Percentiles rank a stretch among this genome's conserved stretches.
These are phyloP conservation scores for Colletotrichum noveboracense DNA, from an alignment of 2,329 filamentous ascomycete species.

Conservation along the genomic window DNA sequence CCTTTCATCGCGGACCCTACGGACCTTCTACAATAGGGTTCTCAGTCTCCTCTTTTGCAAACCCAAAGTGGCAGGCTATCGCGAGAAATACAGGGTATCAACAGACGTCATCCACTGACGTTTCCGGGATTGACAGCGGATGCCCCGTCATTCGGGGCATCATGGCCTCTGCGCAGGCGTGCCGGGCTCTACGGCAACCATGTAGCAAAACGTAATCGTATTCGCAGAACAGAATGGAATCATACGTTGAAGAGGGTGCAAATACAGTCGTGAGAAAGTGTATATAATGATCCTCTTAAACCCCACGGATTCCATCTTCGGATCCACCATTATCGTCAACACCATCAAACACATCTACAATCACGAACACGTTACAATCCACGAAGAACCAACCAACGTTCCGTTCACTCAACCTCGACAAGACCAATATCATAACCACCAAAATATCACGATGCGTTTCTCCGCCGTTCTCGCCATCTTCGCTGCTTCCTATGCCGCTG, in stretches of 20 bases:
- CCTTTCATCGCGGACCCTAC: neutral
- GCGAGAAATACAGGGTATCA: neutral
- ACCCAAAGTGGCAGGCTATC: neutral
- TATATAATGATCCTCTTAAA: neutral
- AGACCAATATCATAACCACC: neutral
- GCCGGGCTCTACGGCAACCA: neutral
- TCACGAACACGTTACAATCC: accelerated
- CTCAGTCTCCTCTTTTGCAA: neutral
- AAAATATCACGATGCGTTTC: slow-evolving; percentile 34
- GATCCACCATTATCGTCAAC: accelerated
- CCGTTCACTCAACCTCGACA: accelerated
- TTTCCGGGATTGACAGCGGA: neutral
- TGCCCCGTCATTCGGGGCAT: neutral
- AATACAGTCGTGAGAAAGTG: neutral
- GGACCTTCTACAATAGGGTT: neutral
- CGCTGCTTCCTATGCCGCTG: neutral
- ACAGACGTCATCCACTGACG: neutral
- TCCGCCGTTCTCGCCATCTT: slow-evolving; percentile 12
- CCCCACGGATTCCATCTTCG: accelerated
- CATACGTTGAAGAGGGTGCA: neutral
- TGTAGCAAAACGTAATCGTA: neutral
- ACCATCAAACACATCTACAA: neutral
- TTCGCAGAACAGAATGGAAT: neutral
- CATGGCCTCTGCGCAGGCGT: neutral
- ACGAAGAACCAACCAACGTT: neutral